Percentiles rank a stretch among this genome's conserved stretches.
These are phyloP conservation scores for Zygosaccharomyces bisporus DNA, from an alignment of 805 yeast species.

Conservation along the genomic window DNA sequence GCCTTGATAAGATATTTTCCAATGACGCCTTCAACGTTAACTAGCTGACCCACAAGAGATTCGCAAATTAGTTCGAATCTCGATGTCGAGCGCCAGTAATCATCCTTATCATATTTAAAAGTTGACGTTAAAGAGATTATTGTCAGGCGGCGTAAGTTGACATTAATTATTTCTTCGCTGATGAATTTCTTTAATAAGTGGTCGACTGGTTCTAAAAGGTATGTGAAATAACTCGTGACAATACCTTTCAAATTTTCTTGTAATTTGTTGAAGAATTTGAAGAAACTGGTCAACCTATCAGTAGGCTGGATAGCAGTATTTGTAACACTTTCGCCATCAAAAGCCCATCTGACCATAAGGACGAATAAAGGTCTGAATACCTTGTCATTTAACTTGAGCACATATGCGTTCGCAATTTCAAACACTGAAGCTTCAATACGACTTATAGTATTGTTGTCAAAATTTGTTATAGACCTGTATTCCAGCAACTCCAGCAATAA, in stretches of 20 bases:
- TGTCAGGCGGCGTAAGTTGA: conserved; percentile 66
- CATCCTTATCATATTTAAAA: conserved; percentile 86
- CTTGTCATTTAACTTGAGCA: conserved; percentile 90
- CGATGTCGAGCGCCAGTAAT: conserved; percentile 87
- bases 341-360: conserved; percentile 84
- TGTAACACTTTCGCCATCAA: conserved; percentile 70
- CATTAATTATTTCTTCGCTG: conserved; percentile 41
- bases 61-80: conserved; percentile 71
- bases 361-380: conserved; percentile 91
- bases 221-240: conserved; percentile 83
- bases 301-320: conserved; percentile 44
- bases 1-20: conserved; percentile 82
- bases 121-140: conserved; percentile 72
- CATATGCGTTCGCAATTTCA: conserved; percentile 66
- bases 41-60: conserved; percentile 62
- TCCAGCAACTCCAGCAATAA: conserved; percentile 71
- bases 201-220: conserved; percentile 71
- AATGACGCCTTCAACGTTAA: conserved; percentile 62
- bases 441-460: conserved; percentile 69
- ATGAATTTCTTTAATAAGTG: conserved; percentile 50
- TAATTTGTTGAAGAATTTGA: conserved; percentile 78
- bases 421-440: conserved; percentile 77
- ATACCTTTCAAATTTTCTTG: conserved; percentile 83
- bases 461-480: conserved; percentile 53
- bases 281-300: conserved; percentile 68